A percentile compares a stretch with the other conserved stretches of the same genome.
Conservation (phyloP, 768 basidiomycete genomes). For the Dentipellis sp. region DNA sequence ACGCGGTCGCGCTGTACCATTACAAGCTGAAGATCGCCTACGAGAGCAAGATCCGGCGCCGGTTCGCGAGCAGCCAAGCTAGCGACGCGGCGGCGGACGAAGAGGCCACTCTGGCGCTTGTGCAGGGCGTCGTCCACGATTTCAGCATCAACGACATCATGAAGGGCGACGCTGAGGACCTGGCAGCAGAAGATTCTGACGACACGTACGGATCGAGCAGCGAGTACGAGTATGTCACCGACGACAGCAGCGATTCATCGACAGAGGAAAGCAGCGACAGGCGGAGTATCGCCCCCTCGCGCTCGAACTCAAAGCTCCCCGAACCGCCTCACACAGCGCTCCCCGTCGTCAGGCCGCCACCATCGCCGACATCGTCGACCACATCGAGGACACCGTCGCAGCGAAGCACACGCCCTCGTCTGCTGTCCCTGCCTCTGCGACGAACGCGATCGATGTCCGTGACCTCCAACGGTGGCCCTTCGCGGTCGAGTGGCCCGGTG, state of each 20-base stretch:
- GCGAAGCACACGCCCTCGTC: slow-evolving; percentile 9
- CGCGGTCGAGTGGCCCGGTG: slow-evolving; percentile 22
- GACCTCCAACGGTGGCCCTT: slow-evolving; percentile 1
- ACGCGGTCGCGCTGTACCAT: slow-evolving; percentile 85
- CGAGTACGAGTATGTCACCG: slow-evolving; percentile 29
- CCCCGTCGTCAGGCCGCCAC: not conserved
- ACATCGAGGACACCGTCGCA: not conserved
- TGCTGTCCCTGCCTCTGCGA: slow-evolving; percentile 29
- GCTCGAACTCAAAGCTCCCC: slow-evolving; percentile 6
- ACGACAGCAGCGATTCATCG: slow-evolving; percentile 23
- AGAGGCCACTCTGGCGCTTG: slow-evolving; percentile 71
- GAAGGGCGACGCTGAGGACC: slow-evolving; percentile 68
- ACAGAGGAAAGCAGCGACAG: slow-evolving; percentile 10
- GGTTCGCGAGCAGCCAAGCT: slow-evolving; percentile 59
- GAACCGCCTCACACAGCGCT: not conserved
- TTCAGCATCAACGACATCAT: slow-evolving; percentile 77
- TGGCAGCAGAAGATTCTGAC: slow-evolving; percentile 51
- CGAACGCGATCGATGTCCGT: slow-evolving; percentile 36
- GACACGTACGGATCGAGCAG: slow-evolving; percentile 26
- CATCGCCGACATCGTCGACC: slow-evolving; percentile 4
- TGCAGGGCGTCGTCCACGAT: slow-evolving; percentile 74
- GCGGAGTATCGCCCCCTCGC: slow-evolving; percentile 12
- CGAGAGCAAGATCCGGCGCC: slow-evolving; percentile 82
- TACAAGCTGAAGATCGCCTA: slow-evolving; percentile 90
- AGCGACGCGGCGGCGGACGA: slow-evolving; percentile 57